These are phyloP conservation scores for Quercus ilex DNA, from an alignment of 306 rosid species.

Conservation along the genomic window DNA sequence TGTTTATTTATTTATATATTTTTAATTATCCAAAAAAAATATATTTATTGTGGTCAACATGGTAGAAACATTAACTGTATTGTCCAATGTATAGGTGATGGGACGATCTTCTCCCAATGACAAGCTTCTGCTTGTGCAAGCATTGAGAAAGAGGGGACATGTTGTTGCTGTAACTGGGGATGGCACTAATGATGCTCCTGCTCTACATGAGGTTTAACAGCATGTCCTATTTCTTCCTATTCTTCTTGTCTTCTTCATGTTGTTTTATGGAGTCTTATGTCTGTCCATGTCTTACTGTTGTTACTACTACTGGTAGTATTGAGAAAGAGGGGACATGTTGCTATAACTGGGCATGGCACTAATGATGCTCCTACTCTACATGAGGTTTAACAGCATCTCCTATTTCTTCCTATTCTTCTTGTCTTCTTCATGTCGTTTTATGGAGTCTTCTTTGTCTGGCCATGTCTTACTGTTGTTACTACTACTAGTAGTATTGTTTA, in stretches of 20 bases:
- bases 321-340: conserved; percentile 73
- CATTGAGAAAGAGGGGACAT: conserved; percentile 67
- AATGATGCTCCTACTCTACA: conserved; percentile 95
- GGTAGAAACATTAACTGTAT: conserved; percentile 7
- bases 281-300: neutral
- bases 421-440: neutral
- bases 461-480: neutral
- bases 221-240: neutral
- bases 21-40: too few species aligned
- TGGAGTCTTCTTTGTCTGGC: neutral
- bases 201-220: conserved; percentile 71
- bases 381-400: conserved; percentile 46
- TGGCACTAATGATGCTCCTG: conserved; percentile 96
- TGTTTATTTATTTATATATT: neutral
- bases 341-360: conserved; percentile 93
- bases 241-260: neutral
- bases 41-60: neutral
- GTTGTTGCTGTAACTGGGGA: conserved; percentile 95
- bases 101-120: conserved; percentile 92
- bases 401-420: conserved; percentile 3
- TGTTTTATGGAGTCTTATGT: neutral
- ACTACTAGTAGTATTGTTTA: neutral
- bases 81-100: conserved; percentile 61
- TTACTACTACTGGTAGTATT: conserved; percentile 37
- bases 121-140: conserved; percentile 92